Evolutionary conservation across 108 stramenopile genomes (phyloP).

Genomic region (Skeletonema marinoi): DNA sequence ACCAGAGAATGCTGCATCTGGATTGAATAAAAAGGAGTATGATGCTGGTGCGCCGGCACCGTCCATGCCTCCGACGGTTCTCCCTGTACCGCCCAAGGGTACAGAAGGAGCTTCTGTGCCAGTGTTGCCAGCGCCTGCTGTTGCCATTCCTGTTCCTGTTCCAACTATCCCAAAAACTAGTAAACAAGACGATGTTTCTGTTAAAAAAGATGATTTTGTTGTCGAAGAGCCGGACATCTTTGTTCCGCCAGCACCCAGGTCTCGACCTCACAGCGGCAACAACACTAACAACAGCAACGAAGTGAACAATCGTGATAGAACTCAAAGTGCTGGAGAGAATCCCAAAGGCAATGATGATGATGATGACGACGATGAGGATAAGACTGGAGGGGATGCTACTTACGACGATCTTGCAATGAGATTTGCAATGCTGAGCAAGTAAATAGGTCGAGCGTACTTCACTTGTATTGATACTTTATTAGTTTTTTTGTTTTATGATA

Average conservation of each 20-base stretch:
- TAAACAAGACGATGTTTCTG: background rate
- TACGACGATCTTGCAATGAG: constrained; percentile 76
- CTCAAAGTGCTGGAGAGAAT: constrained; percentile 8
- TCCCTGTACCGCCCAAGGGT: background rate
- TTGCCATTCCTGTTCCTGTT: background rate
- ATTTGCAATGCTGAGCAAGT: constrained; percentile 71
- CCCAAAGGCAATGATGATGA: constrained; percentile 7
- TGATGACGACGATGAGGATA: constrained; percentile 18
- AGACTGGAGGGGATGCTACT: constrained; percentile 14
- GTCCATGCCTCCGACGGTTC: background rate
- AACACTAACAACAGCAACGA: constrained; percentile 16
- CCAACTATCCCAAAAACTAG: background rate
- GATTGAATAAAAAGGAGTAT: constrained; percentile 43
- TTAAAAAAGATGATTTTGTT: constrained; percentile 19
- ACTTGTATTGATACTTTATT: too few relatives aligned
- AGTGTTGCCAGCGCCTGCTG: constrained; percentile 1
- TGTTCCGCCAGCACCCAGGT: constrained; percentile 54
- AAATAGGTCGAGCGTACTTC: background rate
- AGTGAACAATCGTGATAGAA: constrained; percentile 16
- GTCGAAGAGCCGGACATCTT: constrained; percentile 67
- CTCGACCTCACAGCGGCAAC: constrained; percentile 4
- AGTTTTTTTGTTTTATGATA: too few relatives aligned
- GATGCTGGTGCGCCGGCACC: constrained; percentile 12
- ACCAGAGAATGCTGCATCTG: constrained; percentile 59
- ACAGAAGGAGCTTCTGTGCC: constrained; percentile 1